phyloP scores from a whole-genome alignment of 1,284 basidiomycete species.

The Pseudozyma sp. region DNA sequence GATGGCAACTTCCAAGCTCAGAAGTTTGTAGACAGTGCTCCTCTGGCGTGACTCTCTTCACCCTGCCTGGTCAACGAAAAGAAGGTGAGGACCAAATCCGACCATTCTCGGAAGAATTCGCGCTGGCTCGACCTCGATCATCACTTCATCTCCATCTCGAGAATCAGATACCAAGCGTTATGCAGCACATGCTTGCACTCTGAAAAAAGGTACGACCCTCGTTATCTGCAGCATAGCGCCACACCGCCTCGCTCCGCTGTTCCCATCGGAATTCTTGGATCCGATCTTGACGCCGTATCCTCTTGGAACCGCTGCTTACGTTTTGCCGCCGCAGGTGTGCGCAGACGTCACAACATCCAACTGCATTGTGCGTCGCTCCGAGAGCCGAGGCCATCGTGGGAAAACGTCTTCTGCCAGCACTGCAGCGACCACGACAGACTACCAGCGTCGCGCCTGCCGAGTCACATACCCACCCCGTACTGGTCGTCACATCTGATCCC shows the following conservation, averaged over 20 bases:
- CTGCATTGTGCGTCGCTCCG: conserved; percentile 22
- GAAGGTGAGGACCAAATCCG: conserved; percentile 1
- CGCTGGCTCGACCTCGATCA: conserved; percentile 26
- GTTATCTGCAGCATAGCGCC: conserved; percentile 14
- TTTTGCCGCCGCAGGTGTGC: neutral
- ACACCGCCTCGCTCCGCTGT: conserved; percentile 9
- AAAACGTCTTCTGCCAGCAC: conserved; percentile 16
- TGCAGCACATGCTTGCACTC: conserved; percentile 11
- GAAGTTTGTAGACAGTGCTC: no score
- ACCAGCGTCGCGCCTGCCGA: conserved; percentile 27
- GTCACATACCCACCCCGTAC: neutral
- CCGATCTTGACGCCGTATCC: conserved; percentile 13
- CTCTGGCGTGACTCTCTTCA: no score
- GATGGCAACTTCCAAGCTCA: no score
- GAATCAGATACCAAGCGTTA: neutral
- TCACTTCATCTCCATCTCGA: conserved; percentile 18
- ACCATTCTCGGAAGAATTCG: conserved; percentile 1
- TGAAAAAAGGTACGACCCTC: conserved; percentile 21
- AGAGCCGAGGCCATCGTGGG: conserved; percentile 29
- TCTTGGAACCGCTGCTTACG: neutral
- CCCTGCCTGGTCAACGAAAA: neutral
- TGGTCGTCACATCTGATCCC: conserved; percentile 1
- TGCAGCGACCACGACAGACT: neutral
- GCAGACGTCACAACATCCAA: neutral
- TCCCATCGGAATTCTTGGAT: conserved; percentile 3